A percentile compares a stretch with the other conserved stretches of the same genome.
phyloP scores from a whole-genome alignment of 192 early-diverging fungal species.

The Physocladia obscura region DNA sequence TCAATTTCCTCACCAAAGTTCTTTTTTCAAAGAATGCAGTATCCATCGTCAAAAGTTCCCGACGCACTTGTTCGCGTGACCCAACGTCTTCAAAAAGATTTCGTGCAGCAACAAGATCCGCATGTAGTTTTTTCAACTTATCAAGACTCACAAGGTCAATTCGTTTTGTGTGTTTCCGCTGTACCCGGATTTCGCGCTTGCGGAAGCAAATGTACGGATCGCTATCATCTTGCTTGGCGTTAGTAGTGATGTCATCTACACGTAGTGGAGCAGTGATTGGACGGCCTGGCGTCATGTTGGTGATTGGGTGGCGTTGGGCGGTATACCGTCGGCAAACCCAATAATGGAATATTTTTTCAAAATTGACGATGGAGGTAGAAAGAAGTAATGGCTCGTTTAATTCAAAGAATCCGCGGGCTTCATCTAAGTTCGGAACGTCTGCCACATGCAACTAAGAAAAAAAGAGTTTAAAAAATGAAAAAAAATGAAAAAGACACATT shows the following conservation, averaged over 20 bases:
- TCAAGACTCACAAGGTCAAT: constrained; percentile 84
- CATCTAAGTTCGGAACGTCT: constrained; percentile 16
- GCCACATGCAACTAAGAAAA: background rate
- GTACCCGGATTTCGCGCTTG: constrained; percentile 78
- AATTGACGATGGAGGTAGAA: background rate
- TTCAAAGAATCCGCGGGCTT: constrained; percentile 24
- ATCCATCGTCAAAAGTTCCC: constrained; percentile 72
- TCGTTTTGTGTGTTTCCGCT: constrained; percentile 74
- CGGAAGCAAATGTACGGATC: constrained; percentile 98
- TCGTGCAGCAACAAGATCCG: constrained; percentile 74
- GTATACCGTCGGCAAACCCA: constrained; percentile 16
- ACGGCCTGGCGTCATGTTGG: constrained; percentile 11
- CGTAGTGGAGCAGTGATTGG: constrained; percentile 19
- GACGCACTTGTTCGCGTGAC: constrained; percentile 73
- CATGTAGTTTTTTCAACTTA: constrained; percentile 75
- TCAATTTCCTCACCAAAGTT: constrained; percentile 59
- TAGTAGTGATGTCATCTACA: constrained; percentile 6
- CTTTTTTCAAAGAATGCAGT: constrained; percentile 74
- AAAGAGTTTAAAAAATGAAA: background rate
- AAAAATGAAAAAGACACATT: too few relatives aligned
- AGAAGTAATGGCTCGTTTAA: constrained; percentile 13
- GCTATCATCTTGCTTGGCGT: constrained; percentile 51
- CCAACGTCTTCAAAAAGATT: constrained; percentile 78
- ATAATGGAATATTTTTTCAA: background rate
- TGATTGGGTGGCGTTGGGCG: background rate